A percentile compares a stretch with the other conserved stretches of the same genome.
Conservation (phyloP, 352 stramenopile species). For the Hyaloperonospora arabidopsidis region DNA sequence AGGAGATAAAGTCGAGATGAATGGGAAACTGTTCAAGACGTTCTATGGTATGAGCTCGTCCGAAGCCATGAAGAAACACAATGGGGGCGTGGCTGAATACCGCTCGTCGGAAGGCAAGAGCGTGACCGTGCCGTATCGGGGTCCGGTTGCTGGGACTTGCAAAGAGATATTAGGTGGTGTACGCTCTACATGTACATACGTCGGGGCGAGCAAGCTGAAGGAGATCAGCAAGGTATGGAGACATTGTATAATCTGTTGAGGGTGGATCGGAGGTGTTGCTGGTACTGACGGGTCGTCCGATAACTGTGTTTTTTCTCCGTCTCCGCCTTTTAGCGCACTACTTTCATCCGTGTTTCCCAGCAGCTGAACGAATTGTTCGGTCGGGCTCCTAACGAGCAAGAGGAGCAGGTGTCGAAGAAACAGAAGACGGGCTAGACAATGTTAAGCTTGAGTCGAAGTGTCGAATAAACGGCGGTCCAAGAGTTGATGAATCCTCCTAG, state of each 20-base stretch:
- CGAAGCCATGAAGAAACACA: constrained; percentile 90
- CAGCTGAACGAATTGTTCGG: constrained; percentile 90
- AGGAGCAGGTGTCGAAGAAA: constrained; percentile 53
- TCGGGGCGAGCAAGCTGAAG: constrained; percentile 83
- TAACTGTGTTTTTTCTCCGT: neutral
- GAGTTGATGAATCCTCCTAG: neutral
- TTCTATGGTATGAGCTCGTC: constrained; percentile 92
- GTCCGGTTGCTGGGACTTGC: constrained; percentile 66
- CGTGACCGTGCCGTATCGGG: constrained; percentile 84
- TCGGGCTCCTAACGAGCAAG: constrained; percentile 67
- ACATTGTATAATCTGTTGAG: neutral
- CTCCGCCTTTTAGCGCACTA: constrained; percentile 59
- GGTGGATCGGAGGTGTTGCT: neutral
- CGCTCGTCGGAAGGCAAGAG: constrained; percentile 87
- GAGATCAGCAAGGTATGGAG: constrained; percentile 82
- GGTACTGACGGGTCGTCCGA: neutral
- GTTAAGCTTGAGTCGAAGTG: neutral
- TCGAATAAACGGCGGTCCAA: no score
- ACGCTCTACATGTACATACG: constrained; percentile 89
- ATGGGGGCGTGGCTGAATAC: constrained; percentile 87
- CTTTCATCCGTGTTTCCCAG: constrained; percentile 89
- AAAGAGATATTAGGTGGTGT: constrained; percentile 90
- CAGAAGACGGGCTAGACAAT: constrained; percentile 38
- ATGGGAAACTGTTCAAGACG: constrained; percentile 73
- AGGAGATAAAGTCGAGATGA: constrained; percentile 69